Evolutionary conservation across 2,329 filamentous ascomycete species (phyloP).

Genomic region (Trichoderma koningiopsis): DNA sequence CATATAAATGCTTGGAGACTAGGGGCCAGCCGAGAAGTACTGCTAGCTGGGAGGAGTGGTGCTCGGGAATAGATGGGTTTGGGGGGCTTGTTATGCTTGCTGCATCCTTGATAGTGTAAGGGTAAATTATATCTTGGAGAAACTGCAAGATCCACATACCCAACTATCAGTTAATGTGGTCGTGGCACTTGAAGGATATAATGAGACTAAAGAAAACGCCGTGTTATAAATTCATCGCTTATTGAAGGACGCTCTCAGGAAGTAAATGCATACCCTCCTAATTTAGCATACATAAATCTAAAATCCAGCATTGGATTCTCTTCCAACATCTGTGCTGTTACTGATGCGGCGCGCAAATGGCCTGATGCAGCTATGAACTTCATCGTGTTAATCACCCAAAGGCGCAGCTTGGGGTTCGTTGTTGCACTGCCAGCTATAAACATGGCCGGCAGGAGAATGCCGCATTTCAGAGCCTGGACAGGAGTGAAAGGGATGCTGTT

Average conservation of each 20-base stretch:
- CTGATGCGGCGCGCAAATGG: slow-evolving; percentile 25
- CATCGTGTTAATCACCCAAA: slow-evolving; percentile 28
- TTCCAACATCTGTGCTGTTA: slow-evolving; percentile 26
- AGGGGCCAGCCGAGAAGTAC: background rate
- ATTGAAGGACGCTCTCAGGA: slow-evolving; percentile 19
- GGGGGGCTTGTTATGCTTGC: background rate
- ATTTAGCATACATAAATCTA: slow-evolving; percentile 32
- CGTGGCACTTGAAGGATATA: background rate
- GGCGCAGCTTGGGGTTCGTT: background rate
- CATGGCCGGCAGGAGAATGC: slow-evolving; percentile 29
- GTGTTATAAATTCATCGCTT: background rate
- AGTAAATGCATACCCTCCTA: slow-evolving; percentile 35
- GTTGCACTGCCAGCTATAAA: slow-evolving; percentile 29
- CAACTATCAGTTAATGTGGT: background rate
- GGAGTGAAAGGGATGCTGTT: slow-evolving; percentile 28
- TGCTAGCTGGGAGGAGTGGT: background rate
- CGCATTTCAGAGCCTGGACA: slow-evolving; percentile 30
- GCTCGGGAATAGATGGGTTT: background rate
- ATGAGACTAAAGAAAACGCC: background rate
- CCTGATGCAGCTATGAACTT: slow-evolving; percentile 29
- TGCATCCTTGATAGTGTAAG: background rate
- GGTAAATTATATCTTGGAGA: background rate
- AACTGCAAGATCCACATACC: background rate
- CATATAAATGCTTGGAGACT: background rate
- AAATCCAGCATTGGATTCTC: slow-evolving; percentile 27